A percentile compares a stretch with the other conserved stretches of the same genome.
Evolutionary conservation across 148 eudicot genomes (phyloP).

Genomic region (Chenopodium formosanum): DNA sequence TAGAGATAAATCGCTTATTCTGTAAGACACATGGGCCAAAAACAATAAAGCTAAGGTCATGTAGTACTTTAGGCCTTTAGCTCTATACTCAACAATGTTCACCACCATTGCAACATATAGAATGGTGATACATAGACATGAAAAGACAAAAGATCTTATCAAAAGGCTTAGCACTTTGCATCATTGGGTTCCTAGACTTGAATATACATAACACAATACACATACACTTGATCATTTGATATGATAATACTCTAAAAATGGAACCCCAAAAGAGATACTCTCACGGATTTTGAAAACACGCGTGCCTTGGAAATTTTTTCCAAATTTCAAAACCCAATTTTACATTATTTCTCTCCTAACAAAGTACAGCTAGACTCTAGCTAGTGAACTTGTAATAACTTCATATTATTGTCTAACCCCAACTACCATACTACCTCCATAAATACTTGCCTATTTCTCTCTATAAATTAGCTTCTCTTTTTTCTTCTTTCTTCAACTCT

Average conservation of each 20-base stretch:
- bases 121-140: conserved; percentile 1
- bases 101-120: conserved; percentile 29
- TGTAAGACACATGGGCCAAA: conserved; percentile 3
- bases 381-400: neutral
- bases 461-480: neutral
- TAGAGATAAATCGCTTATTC: no score
- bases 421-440: conserved; percentile 19
- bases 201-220: no score
- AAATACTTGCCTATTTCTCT: neutral
- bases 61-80: neutral
- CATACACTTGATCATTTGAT: neutral
- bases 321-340: conserved; percentile 18
- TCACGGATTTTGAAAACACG: conserved; percentile 24
- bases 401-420: neutral
- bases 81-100: conserved; percentile 23
- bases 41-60: neutral
- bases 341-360: neutral
- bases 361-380: neutral
- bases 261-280: neutral
- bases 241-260: neutral
- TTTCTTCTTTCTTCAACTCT: neutral
- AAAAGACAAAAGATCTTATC: neutral
- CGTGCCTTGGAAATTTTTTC: conserved; percentile 27
- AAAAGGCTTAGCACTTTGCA: neutral
- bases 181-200: neutral